Evolutionary conservation across 306 rosid species (phyloP).

Genomic region (Prunus mume): DNA sequence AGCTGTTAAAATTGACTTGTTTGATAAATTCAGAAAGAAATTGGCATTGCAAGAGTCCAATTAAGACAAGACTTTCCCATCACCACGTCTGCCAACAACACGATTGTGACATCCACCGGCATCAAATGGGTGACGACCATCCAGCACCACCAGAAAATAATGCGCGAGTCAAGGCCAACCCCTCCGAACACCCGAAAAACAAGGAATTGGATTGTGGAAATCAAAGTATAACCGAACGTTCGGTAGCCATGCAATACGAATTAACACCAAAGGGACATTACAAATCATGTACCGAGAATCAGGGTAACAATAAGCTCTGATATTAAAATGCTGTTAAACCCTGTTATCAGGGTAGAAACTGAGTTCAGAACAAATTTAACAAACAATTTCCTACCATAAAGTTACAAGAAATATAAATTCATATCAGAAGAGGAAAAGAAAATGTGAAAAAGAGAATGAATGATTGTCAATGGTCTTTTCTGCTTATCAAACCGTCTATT

Average conservation of each 20-base stretch:
- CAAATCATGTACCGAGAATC: not conserved
- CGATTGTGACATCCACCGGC: not conserved
- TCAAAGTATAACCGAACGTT: not conserved
- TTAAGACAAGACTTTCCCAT: not conserved
- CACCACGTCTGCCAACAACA: not conserved
- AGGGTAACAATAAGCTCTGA: not conserved
- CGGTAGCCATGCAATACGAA: not conserved
- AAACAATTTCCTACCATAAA: conserved; percentile 7
- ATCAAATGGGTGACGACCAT: not conserved
- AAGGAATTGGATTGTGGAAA: not conserved
- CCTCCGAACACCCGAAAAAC: not conserved
- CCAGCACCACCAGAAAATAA: not conserved
- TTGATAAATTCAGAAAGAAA: too few species aligned
- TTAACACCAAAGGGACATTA: not conserved
- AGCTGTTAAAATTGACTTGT: too few species aligned
- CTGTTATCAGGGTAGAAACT: not conserved
- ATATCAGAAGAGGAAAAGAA: not conserved
- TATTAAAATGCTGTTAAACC: not conserved
- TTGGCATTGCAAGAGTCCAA: not conserved
- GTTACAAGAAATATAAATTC: not conserved
- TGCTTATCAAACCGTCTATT: not conserved
- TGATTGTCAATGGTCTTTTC: not conserved
- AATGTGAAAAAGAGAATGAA: not conserved
- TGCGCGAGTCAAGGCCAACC: too few species aligned
- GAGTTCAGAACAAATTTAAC: not conserved